Base-by-base conservation (phyloP, 176 grass and related monocot genomes). In the Triticum monococcum region DNA sequence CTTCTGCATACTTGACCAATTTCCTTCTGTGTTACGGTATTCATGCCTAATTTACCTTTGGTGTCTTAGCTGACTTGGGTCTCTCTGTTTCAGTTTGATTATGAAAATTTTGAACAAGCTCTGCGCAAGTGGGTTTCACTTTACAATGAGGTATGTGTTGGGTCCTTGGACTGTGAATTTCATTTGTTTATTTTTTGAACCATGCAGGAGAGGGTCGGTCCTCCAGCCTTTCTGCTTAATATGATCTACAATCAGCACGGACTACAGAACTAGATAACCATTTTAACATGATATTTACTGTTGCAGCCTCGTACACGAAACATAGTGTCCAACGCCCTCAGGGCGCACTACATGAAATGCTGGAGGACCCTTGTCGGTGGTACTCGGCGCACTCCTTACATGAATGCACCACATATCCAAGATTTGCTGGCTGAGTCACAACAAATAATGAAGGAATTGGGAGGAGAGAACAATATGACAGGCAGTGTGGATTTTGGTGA, bases 121-220 rank as follows among this genome's bases (percentile, higher is more conserved):
- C 81, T 98, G 68, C 62, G 8, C 26, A 92, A 86, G 35, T 95
- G 88, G 70, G 77, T 95, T 91, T 93, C 89, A 76, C 91, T 98
- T 83, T 98, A 90, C 89, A 92, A 89, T 75, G 84, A 98, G 88
- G 96, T 95, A 85, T 52, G 22, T 63, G 22, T 40, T 60, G 37
- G 33, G 16, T 63, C 77, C 56, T 22, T 59, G 20, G 20, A 20
- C 54, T 59, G 20, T 8, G 20, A 59, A 22, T 59, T 22, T 59
- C 20, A 59, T 59, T 59, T 59, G 9, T 59, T 59, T 59, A 22
- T 20, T 59, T 59, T 22, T 59, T 7, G 1, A 59, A 59, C 56
- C 54, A 57, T 57, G 54, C 16, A 57, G 54, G 54, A 57, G 18
- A 57, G 4, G 16, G 4, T 54, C 50, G 16, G 50, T 54, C 28